Percentiles rank a stretch among this genome's conserved stretches.
Conservation (phyloP, 805 yeast genomes). For the Candida germanica region DNA sequence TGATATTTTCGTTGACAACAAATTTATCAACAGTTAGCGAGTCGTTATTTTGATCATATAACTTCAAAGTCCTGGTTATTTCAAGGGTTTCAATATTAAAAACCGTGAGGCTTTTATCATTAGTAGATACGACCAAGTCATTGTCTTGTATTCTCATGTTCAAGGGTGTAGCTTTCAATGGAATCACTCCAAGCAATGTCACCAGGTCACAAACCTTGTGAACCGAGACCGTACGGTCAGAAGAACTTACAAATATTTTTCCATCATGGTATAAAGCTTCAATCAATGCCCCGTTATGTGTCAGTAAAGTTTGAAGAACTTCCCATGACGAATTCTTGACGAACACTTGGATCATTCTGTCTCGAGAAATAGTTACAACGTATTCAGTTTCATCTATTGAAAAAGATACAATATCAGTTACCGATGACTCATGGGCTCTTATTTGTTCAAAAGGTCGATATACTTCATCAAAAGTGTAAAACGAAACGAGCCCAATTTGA, state of each 20-base stretch:
- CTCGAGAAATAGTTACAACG: slow-evolving; percentile 52
- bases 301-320: slow-evolving; percentile 55
- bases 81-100: slow-evolving; percentile 37
- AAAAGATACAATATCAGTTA: slow-evolving; percentile 45
- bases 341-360: slow-evolving; percentile 61
- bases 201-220: slow-evolving; percentile 37
- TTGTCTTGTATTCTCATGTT: slow-evolving; percentile 33
- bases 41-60: slow-evolving; percentile 39
- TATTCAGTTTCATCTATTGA: slow-evolving; percentile 23
- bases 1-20: slow-evolving; percentile 24
- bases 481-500: too few species aligned
- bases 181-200: slow-evolving; percentile 43
- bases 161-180: slow-evolving; percentile 51
- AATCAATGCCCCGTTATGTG: slow-evolving; percentile 53
- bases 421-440: slow-evolving; percentile 51
- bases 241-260: slow-evolving; percentile 50
- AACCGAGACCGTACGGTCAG: slow-evolving; percentile 58
- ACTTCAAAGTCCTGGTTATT: slow-evolving; percentile 35
- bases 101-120: slow-evolving; percentile 46
- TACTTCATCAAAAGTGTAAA: too few species aligned
- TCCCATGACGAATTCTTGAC: slow-evolving; percentile 40
- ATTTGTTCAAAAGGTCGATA: too few species aligned
- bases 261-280: slow-evolving; percentile 29
- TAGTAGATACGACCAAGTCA: slow-evolving; percentile 50
- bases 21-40: slow-evolving; percentile 46